Evolutionary conservation across 768 basidiomycete species (phyloP).

Genomic region (Amanita polypyramis): DNA sequence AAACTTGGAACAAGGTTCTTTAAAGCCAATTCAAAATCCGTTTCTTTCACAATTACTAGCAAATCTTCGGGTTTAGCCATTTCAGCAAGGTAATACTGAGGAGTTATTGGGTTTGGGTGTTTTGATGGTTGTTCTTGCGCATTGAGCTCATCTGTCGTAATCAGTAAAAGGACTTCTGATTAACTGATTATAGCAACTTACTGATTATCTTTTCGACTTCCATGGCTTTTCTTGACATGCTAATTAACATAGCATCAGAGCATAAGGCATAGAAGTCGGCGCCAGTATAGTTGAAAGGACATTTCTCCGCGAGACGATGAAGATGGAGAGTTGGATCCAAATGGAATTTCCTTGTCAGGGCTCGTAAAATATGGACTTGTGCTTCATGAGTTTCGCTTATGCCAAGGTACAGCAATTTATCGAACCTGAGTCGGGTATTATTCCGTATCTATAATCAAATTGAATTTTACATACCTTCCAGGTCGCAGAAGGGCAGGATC

Average conservation of each 20-base stretch:
- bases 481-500: conserved; percentile 86
- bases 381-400: conserved; percentile 81
- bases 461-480: conserved; percentile 48
- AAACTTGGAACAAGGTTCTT: conserved; percentile 69
- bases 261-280: conserved; percentile 98
- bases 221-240: conserved; percentile 83
- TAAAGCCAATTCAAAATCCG: conserved; percentile 74
- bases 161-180: background rate
- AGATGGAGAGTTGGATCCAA: conserved; percentile 63
- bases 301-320: conserved; percentile 49
- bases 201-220: conserved; percentile 70
- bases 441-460: background rate
- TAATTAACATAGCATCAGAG: conserved; percentile 91
- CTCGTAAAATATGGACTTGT: conserved; percentile 79
- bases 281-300: conserved; percentile 92
- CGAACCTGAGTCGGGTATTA: conserved; percentile 51
- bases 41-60: conserved; percentile 59
- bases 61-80: conserved; percentile 63
- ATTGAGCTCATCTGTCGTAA: conserved; percentile 35
- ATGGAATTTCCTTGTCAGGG: conserved; percentile 87
- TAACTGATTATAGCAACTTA: conserved; percentile 18
- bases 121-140: conserved; percentile 25
- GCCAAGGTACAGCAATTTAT: conserved; percentile 92
- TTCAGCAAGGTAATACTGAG: conserved; percentile 86
- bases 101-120: conserved; percentile 63